These are phyloP conservation scores for Trichoderma parareesei DNA, from an alignment of 495 filamentous ascomycete species.

Conservation along the genomic window DNA sequence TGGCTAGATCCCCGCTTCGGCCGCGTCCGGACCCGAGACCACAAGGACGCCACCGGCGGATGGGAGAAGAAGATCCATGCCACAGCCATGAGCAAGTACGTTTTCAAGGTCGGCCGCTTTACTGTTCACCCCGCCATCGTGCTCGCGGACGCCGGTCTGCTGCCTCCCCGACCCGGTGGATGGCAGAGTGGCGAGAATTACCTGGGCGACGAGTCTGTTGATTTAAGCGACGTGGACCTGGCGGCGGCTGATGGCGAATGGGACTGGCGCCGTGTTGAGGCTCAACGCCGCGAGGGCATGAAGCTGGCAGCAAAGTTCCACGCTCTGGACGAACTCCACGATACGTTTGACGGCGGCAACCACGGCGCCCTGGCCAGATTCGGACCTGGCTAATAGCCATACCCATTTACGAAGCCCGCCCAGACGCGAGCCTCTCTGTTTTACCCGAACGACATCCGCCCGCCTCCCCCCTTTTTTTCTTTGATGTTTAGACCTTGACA, in stretches of 20 bases:
- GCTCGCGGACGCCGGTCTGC: conserved; percentile 56
- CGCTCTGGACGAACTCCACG: conserved; percentile 41
- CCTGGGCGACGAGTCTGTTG: conserved; percentile 26
- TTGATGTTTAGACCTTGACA: conserved; percentile 2
- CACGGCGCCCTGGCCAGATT: conserved; percentile 40
- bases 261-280: conserved; percentile 43
- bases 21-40: conserved; percentile 16
- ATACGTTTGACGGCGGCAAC: conserved; percentile 39
- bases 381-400: conserved; percentile 27
- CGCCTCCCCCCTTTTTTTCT: neutral
- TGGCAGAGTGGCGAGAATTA: conserved; percentile 35
- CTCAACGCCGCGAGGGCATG: conserved; percentile 37
- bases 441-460: too few relatives aligned
- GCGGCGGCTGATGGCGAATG: conserved; percentile 28
- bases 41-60: conserved; percentile 33
- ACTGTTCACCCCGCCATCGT: conserved; percentile 79
- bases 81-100: conserved; percentile 74
- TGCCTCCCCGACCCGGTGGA: conserved; percentile 51
- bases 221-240: conserved; percentile 19
- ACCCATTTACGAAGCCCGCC: neutral
- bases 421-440: neutral
- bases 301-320: conserved; percentile 41
- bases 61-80: conserved; percentile 55
- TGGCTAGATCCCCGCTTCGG: conserved; percentile 22
- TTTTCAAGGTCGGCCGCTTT: conserved; percentile 78